Conservation (phyloP, 1,284 basidiomycete genomes). For the Cryptococcus sp. region DNA sequence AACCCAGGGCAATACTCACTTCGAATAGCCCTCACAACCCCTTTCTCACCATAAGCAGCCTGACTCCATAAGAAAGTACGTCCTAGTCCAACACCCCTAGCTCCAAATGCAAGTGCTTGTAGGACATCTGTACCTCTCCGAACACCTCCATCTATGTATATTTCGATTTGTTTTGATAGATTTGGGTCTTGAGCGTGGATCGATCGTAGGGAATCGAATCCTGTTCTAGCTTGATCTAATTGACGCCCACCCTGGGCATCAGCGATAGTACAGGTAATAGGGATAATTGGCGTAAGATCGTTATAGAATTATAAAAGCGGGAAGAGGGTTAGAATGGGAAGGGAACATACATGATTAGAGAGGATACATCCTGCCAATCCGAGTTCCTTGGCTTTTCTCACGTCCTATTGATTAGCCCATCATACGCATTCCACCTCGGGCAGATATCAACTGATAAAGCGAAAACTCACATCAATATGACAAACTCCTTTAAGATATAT, state of each 20-base stretch:
- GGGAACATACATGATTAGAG: conserved; percentile 26
- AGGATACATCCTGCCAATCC: conserved; percentile 51
- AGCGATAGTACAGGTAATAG: conserved; percentile 7
- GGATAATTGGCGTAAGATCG: neutral
- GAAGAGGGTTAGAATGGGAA: neutral
- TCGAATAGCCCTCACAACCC: conserved; percentile 47
- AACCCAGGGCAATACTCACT: conserved; percentile 25
- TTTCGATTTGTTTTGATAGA: conserved; percentile 44
- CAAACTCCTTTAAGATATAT: conserved; percentile 52
- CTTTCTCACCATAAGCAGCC: conserved; percentile 49
- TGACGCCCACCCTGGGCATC: conserved; percentile 48
- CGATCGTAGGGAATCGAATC: conserved; percentile 41
- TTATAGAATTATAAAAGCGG: neutral
- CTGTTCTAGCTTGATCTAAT: conserved; percentile 33
- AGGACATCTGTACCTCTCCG: conserved; percentile 50
- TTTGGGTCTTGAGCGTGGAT: conserved; percentile 46
- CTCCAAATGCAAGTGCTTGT: conserved; percentile 51
- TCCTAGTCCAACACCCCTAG: conserved; percentile 50
- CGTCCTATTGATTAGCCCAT: conserved; percentile 37
- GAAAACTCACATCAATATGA: conserved; percentile 25
- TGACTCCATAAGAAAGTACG: conserved; percentile 46
- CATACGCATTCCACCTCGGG: too few relatives aligned
- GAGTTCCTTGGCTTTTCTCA: conserved; percentile 48
- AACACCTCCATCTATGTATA: conserved; percentile 52
- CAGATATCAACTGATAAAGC: neutral